Base-by-base conservation (phyloP, 2,329 filamentous ascomycete species). In the Aspergillus glaucus region DNA sequence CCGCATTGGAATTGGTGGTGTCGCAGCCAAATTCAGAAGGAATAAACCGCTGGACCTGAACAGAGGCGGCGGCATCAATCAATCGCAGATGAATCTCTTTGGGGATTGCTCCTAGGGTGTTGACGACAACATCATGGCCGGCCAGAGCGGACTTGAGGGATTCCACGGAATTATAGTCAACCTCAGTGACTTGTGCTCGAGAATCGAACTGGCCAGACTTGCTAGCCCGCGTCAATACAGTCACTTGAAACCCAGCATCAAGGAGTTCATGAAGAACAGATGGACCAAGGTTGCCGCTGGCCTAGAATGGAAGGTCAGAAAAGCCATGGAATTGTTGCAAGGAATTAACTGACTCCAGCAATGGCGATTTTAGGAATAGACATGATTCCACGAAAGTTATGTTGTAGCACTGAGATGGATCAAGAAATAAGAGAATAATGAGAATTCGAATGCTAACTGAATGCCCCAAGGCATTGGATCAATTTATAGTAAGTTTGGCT, bases 11-110 rank as follows among this genome's bases (percentile, higher is more conserved):
- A 50, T 70, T 61, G 10, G 46, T 26, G 0, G 62, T 62, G 48
- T 70, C 59, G 34, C 56, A 57, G 44, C 67, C 66, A 46, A 64
- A 71, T 46, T 70, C 68, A 0, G 67, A 68, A 1, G 68, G 68
- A 42, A 55, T 41, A 30, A 51, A 55, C n/a, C 53, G 53, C 8
- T 32, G 21, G 26, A 55, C 46, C 2, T 32, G 17, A 2, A 50
- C 53, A 3, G 48, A 36, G 3, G 45, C 42, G 4, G 51, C 34
- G 9, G 53, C 51, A 21, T 53, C 42, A 43, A 55, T 51, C 21
- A 54, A 43, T 8, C 30, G 30, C 4, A 46, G 19, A 14, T 51
- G 53, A 2, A 43, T 30, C 1, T 46, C 44, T 3, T 17, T 24
- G 5, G 49, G 47, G 5, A 46, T 43, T 3, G 40, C 17, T 6